Percentiles rank a stretch among this genome's conserved stretches.
Evolutionary conservation across 345 rosid species (phyloP).

Genomic region (Populus pruinosa): DNA sequence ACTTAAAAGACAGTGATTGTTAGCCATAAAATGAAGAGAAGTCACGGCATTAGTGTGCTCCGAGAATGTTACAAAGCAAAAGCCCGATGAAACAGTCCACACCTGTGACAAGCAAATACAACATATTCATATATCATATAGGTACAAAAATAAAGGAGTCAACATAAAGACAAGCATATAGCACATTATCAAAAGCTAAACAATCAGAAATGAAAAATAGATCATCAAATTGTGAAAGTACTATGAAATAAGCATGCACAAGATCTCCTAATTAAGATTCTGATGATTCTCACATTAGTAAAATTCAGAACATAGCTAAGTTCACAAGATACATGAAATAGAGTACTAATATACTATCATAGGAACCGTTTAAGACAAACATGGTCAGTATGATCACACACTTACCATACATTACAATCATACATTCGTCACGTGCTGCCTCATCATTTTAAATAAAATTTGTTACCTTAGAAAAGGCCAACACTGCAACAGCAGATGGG

Average conservation of each 20-base stretch:
- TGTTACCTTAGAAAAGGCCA: background rate
- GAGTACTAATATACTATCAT: background rate
- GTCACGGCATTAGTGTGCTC: conserved; percentile 95
- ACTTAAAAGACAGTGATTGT: conserved; percentile 79
- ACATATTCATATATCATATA: background rate
- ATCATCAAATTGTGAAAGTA: background rate
- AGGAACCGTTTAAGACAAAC: background rate
- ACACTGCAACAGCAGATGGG: background rate
- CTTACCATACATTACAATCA: background rate
- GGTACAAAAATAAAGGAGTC: background rate
- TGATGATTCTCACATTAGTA: background rate
- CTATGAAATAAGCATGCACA: background rate
- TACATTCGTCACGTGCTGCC: background rate
- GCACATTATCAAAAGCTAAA: background rate
- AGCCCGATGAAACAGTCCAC: conserved; percentile 91
- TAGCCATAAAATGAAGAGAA: conserved; percentile 94
- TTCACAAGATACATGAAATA: background rate
- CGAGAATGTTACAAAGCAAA: conserved; percentile 90
- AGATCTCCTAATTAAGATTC: background rate
- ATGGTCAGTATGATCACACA: background rate
- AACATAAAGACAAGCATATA: background rate
- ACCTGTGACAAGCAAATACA: conserved; percentile 48
- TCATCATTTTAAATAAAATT: background rate
- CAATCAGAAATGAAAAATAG: background rate
- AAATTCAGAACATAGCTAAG: background rate